These are phyloP conservation scores for Tremella mesenterica DNA, from an alignment of 768 basidiomycete species.

Conservation along the genomic window DNA sequence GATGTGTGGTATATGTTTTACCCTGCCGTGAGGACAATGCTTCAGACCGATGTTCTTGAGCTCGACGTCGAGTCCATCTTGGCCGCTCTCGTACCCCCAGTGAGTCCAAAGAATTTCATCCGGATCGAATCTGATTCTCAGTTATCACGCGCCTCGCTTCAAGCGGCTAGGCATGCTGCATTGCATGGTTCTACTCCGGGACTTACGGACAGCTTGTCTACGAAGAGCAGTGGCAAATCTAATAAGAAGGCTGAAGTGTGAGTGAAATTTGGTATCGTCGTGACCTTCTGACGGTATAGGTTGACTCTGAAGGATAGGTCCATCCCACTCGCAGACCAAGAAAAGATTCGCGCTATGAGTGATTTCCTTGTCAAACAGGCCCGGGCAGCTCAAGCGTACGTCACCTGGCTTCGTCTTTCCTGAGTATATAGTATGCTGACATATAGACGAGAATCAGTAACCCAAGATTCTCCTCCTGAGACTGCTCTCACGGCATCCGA, in stretches of 20 bases:
- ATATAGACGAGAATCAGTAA: conserved; percentile 19
- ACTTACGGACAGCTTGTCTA: conserved; percentile 61
- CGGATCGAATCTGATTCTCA: conserved; percentile 24
- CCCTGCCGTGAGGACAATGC: conserved; percentile 73
- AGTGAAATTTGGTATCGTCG: neutral
- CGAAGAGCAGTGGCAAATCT: conserved; percentile 14
- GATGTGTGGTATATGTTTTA: conserved; percentile 98
- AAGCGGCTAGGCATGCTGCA: conserved; percentile 80
- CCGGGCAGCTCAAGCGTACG: conserved; percentile 65
- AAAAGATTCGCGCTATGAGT: conserved; percentile 74
- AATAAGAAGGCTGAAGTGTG: conserved; percentile 6
- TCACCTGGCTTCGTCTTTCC: neutral
- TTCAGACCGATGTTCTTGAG: conserved; percentile 69
- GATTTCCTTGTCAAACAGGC: conserved; percentile 82
- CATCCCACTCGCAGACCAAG: conserved; percentile 72
- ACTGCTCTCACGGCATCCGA: conserved; percentile 15
- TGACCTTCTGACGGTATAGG: conserved; percentile 2
- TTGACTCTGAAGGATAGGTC: conserved; percentile 50
- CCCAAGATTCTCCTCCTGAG: conserved; percentile 9
- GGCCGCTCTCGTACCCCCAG: conserved; percentile 65
- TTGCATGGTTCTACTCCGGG: conserved; percentile 68
- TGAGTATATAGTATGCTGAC: conserved; percentile 4
- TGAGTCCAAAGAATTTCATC: conserved; percentile 45
- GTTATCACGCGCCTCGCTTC: conserved; percentile 66
- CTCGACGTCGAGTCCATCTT: conserved; percentile 71